A percentile compares a stretch with the other conserved stretches of the same genome.
These are phyloP conservation scores for Ceratorhiza oryzae-sativae DNA, from an alignment of 1,284 basidiomycete species.

Conservation along the genomic window DNA sequence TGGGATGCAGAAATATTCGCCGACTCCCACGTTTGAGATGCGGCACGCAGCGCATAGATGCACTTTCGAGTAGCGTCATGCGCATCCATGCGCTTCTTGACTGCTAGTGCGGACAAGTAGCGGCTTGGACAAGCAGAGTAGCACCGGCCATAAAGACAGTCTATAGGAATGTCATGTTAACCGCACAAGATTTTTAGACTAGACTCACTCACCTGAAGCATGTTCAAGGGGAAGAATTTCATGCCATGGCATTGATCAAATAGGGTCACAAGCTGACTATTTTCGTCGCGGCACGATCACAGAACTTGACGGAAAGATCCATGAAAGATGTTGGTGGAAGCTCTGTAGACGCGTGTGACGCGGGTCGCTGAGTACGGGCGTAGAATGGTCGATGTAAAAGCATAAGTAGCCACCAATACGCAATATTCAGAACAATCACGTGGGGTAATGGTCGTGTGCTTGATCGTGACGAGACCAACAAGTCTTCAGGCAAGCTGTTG, in stretches of 20 bases:
- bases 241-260: conserved; percentile 37
- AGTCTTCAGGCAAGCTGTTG: conserved; percentile 59
- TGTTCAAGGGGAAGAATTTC: conserved; percentile 14
- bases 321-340: conserved; percentile 57
- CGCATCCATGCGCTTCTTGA: conserved; percentile 27
- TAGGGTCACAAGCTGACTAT: conserved; percentile 61
- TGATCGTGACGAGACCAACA: conserved; percentile 57
- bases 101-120: conserved; percentile 20
- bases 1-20: conserved; percentile 4
- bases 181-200: background rate
- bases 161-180: background rate
- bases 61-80: conserved; percentile 32
- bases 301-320: conserved; percentile 51
- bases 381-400: conserved; percentile 72
- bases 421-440: conserved; percentile 67
- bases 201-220: conserved; percentile 10
- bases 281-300: conserved; percentile 68
- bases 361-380: conserved; percentile 51
- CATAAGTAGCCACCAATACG: conserved; percentile 69
- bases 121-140: conserved; percentile 30
- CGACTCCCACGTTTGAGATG: conserved; percentile 27
- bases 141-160: conserved; percentile 27
- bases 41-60: conserved; percentile 17
- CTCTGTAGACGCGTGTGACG: conserved; percentile 46
- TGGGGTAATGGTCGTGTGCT: conserved; percentile 63